Conservation (phyloP, 1,139 yeast genomes). For the Yamadazyma sp. region DNA sequence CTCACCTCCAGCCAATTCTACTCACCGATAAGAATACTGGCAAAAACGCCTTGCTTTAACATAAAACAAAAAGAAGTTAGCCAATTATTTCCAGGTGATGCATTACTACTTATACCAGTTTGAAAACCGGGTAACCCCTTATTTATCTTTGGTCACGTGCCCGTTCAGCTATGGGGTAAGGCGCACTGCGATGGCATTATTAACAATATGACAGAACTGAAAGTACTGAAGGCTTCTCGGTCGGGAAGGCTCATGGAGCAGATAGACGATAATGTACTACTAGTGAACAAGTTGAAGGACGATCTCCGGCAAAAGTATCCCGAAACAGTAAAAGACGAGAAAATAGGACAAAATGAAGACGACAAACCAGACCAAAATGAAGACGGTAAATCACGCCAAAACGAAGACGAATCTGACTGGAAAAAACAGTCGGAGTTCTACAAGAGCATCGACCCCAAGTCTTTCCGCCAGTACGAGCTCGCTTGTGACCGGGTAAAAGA, state of each 20-base stretch:
- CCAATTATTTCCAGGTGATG: no score
- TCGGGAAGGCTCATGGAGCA: conserved; percentile 30
- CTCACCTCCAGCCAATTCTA: no score
- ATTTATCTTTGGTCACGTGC: no score
- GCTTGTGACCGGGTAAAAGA: conserved; percentile 69
- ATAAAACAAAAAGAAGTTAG: no score
- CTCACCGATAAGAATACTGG: no score
- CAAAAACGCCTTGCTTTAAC: no score
- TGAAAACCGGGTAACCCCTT: no score
- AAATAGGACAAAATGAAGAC: background rate
- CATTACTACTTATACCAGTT: no score
- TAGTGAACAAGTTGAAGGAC: conserved; percentile 30
- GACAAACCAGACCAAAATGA: background rate
- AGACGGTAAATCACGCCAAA: background rate
- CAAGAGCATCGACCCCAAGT: conserved; percentile 38
- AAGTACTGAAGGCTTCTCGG: background rate
- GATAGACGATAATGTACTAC: conserved; percentile 36
- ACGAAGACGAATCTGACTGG: conserved; percentile 17
- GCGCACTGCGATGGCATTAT: no score
- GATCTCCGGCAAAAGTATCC: conserved; percentile 11
- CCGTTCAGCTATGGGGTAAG: no score
- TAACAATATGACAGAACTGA: background rate
- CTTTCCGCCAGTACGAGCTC: conserved; percentile 65
- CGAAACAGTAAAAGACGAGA: background rate
- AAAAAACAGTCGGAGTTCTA: conserved; percentile 31